phyloP scores from a whole-genome alignment of 202 grass and related monocot species.

The Saccharum hybrid region DNA sequence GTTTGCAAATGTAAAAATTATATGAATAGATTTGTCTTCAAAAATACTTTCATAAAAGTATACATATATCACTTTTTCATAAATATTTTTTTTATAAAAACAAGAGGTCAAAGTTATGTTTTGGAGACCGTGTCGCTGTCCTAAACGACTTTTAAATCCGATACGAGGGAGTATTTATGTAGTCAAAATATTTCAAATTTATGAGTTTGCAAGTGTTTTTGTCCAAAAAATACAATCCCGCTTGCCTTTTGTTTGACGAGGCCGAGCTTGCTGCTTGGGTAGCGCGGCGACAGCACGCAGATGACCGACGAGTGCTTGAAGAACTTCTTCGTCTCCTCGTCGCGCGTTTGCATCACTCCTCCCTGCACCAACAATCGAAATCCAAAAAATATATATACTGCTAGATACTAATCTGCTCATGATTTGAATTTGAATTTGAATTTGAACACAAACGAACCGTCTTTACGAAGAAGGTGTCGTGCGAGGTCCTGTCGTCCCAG shows the following conservation, averaged over 20 bases:
- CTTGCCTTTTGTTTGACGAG: constrained; percentile 78
- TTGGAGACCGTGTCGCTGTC: too few relatives aligned
- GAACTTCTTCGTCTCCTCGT: constrained; percentile 69
- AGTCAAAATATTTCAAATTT: neutral
- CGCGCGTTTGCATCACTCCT: constrained; percentile 67
- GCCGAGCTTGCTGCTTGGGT: constrained; percentile 70
- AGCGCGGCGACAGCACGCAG: constrained; percentile 78
- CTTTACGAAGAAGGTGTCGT: constrained; percentile 45
- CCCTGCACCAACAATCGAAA: constrained; percentile 14
- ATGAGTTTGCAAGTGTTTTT: neutral
- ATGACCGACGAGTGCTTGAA: constrained; percentile 85
- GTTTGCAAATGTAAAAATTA: too few relatives aligned
- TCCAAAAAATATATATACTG: neutral
- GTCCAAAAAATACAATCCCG: neutral
- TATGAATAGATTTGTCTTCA: too few relatives aligned
- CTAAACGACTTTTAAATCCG: too few relatives aligned
- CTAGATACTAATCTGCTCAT: neutral
- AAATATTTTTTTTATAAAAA: too few relatives aligned
- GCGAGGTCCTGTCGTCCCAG: constrained; percentile 77
- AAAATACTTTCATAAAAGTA: too few relatives aligned
- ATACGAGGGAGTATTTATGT: too few relatives aligned
- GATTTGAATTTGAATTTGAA: neutral
- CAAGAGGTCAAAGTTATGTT: too few relatives aligned
- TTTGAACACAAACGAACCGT: constrained; percentile 24
- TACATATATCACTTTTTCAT: too few relatives aligned